Base-by-base conservation (phyloP, 2,329 filamentous ascomycete species). In the Apiospora hydei region DNA sequence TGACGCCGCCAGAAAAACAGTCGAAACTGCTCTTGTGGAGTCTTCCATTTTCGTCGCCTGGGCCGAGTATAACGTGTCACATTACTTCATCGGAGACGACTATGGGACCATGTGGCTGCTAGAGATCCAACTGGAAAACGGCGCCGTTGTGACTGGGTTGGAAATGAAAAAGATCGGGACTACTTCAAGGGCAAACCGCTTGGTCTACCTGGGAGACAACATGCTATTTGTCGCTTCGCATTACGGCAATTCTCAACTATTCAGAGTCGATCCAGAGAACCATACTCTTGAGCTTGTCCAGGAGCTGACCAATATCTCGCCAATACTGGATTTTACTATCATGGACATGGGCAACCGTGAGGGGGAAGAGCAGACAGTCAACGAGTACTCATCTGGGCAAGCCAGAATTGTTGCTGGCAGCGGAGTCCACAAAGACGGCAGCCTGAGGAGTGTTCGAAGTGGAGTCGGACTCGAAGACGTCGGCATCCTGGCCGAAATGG, bases 311-410 rank as follows among this genome's bases (percentile, higher is more conserved):
- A 99, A 98, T 78, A 94, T 98, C 77, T 95, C 93, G 0, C 96
- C 96, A 0, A 93, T 99, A 57, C 84, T 98, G 51, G 96, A 99
- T 80, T 98, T 99, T 77, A 92, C 93, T 0, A 90, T 99, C 21
- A 98, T 98, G 94, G 96, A 98, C 78, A 93, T 98, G 87, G 96
- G 95, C 0, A 95, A 94, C 76, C 88, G 94, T 71, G 92, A 94
- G 73, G 92, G 92, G 30, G 93, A 96, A 74, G 90, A 88, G 11
- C 91, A 94, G 72, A 82, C 86, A 24, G 93, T 92, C 3, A 97
- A 96, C 77, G 94, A 96, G 74, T 99, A 98, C 78, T 97, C 95
- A 0, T 98, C 96, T 0, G 96, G 96, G 0, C 96, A 99, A 82
- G 95, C 96, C 66, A 90, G 95, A 51, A 93, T 99, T 73, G 94